Evolutionary conservation across 495 filamentous ascomycete genomes (phyloP), one percentile per base, ranked within the genome.

Genomic region (Daldinia concentrica): DNA sequence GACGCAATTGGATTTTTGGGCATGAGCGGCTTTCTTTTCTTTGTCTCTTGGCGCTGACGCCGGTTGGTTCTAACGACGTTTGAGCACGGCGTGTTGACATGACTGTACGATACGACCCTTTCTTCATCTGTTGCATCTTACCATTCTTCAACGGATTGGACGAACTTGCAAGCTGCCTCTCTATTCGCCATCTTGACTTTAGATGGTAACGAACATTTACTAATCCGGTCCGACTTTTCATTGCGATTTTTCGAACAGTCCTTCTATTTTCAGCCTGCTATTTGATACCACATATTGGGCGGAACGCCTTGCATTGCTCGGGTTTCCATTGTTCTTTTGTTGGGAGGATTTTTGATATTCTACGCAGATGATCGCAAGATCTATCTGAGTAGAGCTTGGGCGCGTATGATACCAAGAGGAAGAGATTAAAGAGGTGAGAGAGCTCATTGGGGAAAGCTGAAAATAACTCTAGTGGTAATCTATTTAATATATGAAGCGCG

Each of bases 31-130:
- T 59, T 67, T 64, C 27, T 63, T 64, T 43, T 67, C 54, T 64
- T 67, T 64, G 45, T 45, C 55, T 6, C 36, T 32, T 39, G 68
- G 62, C 68, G 62, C 62, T 58, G 51, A 58, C 51, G 66, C 58
- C 26, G 58, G 62, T 71, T 71, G 51, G 30, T n/a, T 59, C 59
- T 64, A 58, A 67, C 69, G 64, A 67, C 65, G 64, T 67, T 64
- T 36, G 27, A 68, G 69, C 64, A 64, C 36, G 69, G 69, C 69
- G 69, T 72, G 68, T 60, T 67, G 69, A 64, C 65, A 72, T 59
- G 69, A 72, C 69, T 72, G 50, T 61, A 72, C 57, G 68, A 71
- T 57, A 65, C 51, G 59, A 72, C 37, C 34, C 7, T 55, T 48
- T 59, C 52, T 45, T 26, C 11, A 52, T 48, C 60, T 59, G 24